Conservation (phyloP, 345 rosid genomes). For the Rhodamnia rubescens region DNA sequence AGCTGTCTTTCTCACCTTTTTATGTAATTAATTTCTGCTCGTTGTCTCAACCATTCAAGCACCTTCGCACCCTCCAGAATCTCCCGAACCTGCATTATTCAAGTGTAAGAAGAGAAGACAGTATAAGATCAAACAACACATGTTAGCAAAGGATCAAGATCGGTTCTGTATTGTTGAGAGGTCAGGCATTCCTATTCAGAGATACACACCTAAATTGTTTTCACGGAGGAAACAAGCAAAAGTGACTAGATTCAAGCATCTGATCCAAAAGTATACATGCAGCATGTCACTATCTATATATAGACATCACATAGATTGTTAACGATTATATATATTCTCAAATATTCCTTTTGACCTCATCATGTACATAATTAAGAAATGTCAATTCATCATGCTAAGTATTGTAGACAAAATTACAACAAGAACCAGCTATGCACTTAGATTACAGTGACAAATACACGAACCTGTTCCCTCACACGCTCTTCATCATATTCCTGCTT, state of each 20-base stretch:
- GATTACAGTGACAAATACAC: conserved; percentile 1
- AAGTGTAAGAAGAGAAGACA: background rate
- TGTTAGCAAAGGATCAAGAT: background rate
- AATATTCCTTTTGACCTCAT: background rate
- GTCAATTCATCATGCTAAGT: background rate
- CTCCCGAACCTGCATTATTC: conserved; percentile 61
- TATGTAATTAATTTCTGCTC: conserved; percentile 52
- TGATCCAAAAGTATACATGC: background rate
- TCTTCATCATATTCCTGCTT: conserved; percentile 85
- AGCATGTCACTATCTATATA: background rate
- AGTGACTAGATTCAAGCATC: background rate
- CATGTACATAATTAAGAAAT: background rate
- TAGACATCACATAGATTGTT: background rate
- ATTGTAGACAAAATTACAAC: background rate
- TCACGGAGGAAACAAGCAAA: background rate
- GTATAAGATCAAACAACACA: background rate
- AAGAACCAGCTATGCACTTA: background rate
- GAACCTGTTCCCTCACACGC: conserved; percentile 66
- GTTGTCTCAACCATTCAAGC: conserved; percentile 88
- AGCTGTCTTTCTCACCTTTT: conserved; percentile 26
- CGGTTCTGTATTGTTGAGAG: background rate
- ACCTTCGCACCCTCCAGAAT: conserved; percentile 90
- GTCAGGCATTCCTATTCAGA: background rate
- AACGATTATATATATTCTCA: background rate
- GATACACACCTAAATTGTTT: background rate